phyloP scores from a whole-genome alignment of 2,329 filamentous ascomycete species.

The Pyrenochaeta sp. region DNA sequence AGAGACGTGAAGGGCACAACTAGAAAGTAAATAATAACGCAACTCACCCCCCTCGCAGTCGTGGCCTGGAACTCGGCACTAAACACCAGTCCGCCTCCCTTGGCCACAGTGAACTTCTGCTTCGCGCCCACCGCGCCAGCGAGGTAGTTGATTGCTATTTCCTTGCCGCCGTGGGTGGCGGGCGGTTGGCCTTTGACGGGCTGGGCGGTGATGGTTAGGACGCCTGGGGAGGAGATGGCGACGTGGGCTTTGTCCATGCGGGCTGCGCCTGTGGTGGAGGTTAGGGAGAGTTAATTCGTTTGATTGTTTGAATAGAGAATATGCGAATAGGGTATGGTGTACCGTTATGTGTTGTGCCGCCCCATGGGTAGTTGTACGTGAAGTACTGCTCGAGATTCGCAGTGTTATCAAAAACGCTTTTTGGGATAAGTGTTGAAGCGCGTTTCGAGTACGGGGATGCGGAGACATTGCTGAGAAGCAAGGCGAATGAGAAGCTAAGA shows the following conservation, averaged over 20 bases:
- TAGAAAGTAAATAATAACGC: too few species aligned
- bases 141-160: constrained; percentile 59
- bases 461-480: constrained; percentile 6
- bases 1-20: too few species aligned
- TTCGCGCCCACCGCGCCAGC: constrained; percentile 58
- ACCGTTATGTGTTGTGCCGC: constrained; percentile 63
- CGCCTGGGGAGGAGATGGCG: constrained; percentile 46
- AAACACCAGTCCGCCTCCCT: constrained; percentile 51
- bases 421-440: constrained; percentile 36
- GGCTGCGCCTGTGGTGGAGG: constrained; percentile 46
- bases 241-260: constrained; percentile 61
- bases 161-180: constrained; percentile 37
- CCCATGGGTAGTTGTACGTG: constrained; percentile 65
- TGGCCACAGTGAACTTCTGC: constrained; percentile 50
- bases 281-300: neutral
- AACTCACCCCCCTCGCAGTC: constrained; percentile 31
- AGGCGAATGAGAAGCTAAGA: neutral
- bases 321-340: neutral
- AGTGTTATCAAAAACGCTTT: constrained; percentile 40
- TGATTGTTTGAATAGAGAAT: neutral
- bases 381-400: constrained; percentile 52
- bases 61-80: constrained; percentile 50
- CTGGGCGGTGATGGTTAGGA: constrained; percentile 58
- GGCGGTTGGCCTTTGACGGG: constrained; percentile 52
- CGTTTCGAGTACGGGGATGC: constrained; percentile 8